Base-by-base conservation (phyloP, 2,329 filamentous ascomycete genomes). In the Neopestalotiopsis sp. region DNA sequence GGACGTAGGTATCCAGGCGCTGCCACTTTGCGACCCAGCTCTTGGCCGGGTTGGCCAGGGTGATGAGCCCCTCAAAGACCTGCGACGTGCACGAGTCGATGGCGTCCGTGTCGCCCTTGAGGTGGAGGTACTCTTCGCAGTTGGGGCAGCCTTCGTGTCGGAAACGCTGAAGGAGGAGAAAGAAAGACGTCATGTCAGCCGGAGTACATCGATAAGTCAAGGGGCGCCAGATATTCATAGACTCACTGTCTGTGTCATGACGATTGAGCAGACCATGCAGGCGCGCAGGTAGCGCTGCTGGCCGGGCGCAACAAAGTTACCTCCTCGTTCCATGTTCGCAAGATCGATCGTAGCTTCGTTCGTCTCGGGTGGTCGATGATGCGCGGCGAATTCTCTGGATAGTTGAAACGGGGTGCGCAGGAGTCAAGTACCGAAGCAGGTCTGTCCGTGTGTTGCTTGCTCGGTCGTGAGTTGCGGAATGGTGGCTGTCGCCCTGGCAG, bases 21-120 rank as follows among this genome's bases (percentile, higher is more conserved):
- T 98, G 94, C 92, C 95, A 98, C 78, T 94, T 93, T n/a, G 95
- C 95, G 63, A 98, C 94, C 96, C 96, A 99, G 76, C 93, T 97
- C 74, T 86, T 89, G 58, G 84, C 83, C n/a, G 95, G 95, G 78
- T 98, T 91, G 62, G 91, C 90, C 49, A 98, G 87, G 56, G 93
- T 90, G 79, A 98, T 94, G 72, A 98, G 83, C 62, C 96, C 96
- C 81, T 99, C 96, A 79, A 96, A 99, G 73, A 98, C 95, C 77
- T 95, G 93, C 14, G 94, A 97, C 24, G 96, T 99, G 88, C 95
- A 98, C 83, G 94, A 94, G 78, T 94, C 90, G 77, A 98, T 93
- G 72, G 91, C 88, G 70, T 99, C 96, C 74, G 88, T 84, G 73
- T 91, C 92, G 78, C 91, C 91, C 72, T 89, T 88, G 70, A 98